Conservation (phyloP, 2,329 filamentous ascomycete species). For the Dothidotthia symphoricarpi region DNA sequence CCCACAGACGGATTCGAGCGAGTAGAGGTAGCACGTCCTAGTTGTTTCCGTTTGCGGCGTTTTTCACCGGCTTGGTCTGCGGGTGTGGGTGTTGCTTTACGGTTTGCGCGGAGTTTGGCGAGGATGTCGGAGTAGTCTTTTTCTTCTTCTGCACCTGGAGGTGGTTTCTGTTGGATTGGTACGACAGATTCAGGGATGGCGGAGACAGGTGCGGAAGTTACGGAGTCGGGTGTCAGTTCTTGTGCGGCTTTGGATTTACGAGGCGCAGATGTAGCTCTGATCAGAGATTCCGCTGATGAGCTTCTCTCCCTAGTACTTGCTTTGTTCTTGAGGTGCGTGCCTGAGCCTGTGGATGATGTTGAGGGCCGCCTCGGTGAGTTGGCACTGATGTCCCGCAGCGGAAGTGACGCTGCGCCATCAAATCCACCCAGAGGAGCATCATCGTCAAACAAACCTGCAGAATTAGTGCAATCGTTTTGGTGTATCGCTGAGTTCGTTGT, state of each 20-base stretch:
- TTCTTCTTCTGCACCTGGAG: conserved; percentile 19
- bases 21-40: conserved; percentile 35
- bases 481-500: conserved; percentile 17
- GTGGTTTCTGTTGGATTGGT: conserved; percentile 5
- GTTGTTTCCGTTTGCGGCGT: conserved; percentile 23
- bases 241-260: conserved; percentile 11
- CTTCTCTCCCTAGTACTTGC: conserved; percentile 12
- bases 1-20: conserved; percentile 31
- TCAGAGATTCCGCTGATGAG: conserved; percentile 22
- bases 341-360: conserved; percentile 24
- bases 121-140: conserved; percentile 36
- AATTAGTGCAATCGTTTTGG: conserved; percentile 10
- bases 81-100: conserved; percentile 22
- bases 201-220: conserved; percentile 18
- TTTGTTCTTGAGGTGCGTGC: conserved; percentile 7
- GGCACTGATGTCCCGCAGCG: conserved; percentile 31
- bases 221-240: conserved; percentile 27
- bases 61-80: conserved; percentile 22
- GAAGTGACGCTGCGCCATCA: conserved; percentile 25
- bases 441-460: conserved; percentile 9
- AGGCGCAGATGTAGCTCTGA: conserved; percentile 18
- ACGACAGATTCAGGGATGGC: conserved; percentile 16
- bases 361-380: conserved; percentile 35
- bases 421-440: conserved; percentile 11
- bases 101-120: conserved; percentile 31